Base-by-base conservation (phyloP, 768 basidiomycete genomes). In the Macrolepiota fuliginosa region DNA sequence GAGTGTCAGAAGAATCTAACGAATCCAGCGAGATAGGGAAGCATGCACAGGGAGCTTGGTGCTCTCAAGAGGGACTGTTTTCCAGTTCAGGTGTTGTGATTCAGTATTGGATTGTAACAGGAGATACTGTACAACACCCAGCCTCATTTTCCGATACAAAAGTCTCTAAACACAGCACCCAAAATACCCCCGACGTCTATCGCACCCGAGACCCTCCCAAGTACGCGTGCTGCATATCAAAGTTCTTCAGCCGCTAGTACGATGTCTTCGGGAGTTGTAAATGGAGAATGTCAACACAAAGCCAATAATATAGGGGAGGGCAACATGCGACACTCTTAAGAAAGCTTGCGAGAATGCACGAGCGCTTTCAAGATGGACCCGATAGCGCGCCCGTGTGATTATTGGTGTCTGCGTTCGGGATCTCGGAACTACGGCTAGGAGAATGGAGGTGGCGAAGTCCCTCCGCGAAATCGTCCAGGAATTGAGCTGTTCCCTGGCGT, bases 211-310 rank as follows among this genome's bases (percentile, higher is more conserved):
- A 96, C 86, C 61, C 86, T 85, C 1, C 92, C 94, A n/a, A 96
- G 82, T 3, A 92, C 88, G 62, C 84, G 83, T 0, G 89, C 87
- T 1, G 93, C 94, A 69, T 94, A 93, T 25, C 94, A 85, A 25
- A 96, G 79, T 69, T 94, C 92, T 71, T 96, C 94, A 0, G 93
- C 93, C 4, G 85, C 92, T 11, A 91, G 70, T 5, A 95, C 92
- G 3, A 95, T 75, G 63, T 94, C 91, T n/a, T 83, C 79, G 1
- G 82, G 67, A 9, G 82, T 88, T 88, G 68, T 36, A 12, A 12
- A 54, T 25, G 62, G n/a, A 36, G 7, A 19, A 12, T 49, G 53
- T 39, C n/a, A 54, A 45, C 15, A n/a, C 50, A n/a, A 22, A 52
- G 12, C 7, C 40, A 15, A 40, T 29, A 40, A 40, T 22, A 58